Evolutionary conservation across 345 rosid species (phyloP), one percentile per base, ranked within the genome.

Genomic region (Eucalyptus tenuipes): DNA sequence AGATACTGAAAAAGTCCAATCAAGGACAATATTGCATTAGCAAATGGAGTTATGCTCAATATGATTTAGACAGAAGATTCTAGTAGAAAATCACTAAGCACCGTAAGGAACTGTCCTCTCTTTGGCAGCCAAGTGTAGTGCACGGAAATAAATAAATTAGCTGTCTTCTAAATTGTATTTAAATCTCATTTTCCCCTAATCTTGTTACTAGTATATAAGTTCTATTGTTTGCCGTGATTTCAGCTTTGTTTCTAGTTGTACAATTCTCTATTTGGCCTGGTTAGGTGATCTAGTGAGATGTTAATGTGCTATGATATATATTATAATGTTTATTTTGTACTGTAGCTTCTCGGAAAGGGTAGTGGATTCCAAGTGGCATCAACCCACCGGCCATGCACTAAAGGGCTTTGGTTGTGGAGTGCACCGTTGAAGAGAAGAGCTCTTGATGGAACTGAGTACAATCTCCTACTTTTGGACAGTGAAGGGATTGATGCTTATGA

Each of bases 331-430:
- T 31, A 53, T 80, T 89, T 47, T 79, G 49, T 91, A 87, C 85
- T 92, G 90, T 93, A 98, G 99, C 98, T 98, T 89, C 96, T 98
- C 93, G 99, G 99, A 85, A 95, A 97, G 88, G 95, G 99, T 88
- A 98, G 97, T 91, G 99, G 99, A 75, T 98, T 98, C 93, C 99
- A 97, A 90, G 99, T 98, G 71, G 99, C 99, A 66, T 94, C 99
- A 52, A 96, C 99, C 86, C 99, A 98, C 88, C 93, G 96, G 82
- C 99, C 99, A 0, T 98, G 99, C 91, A 98, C 99, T 1, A 98
- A 98, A 89, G 99, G 99, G 79, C 99, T 98, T 86, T 98, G 99
- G 99, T 89, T 98, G 92, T 98, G 99, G 99, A 98, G 99, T 91
- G 93, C 99, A 87, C 99, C 99, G 12, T 90, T 98, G 59, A 97